A percentile compares a stretch with the other conserved stretches of the same genome.
Conservation (phyloP, 202 grass and related monocot genomes). For the Saccharum hybrid region DNA sequence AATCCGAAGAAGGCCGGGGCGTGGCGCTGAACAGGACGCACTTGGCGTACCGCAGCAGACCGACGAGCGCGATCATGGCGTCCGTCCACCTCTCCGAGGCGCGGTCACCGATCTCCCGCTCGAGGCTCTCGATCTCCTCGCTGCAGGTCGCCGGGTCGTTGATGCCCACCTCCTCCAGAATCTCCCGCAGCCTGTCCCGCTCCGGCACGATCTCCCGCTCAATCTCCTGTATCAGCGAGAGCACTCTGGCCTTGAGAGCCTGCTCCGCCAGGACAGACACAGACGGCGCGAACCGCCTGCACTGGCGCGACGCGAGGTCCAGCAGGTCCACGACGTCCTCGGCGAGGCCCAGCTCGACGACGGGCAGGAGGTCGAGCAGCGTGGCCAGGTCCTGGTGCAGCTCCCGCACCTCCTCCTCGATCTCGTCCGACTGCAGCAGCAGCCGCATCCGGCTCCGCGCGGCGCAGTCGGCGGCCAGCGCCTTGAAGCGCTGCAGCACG, state of each 20-base stretch:
- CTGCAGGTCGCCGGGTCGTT: conserved; percentile 65
- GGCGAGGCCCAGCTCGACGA: conserved; percentile 63
- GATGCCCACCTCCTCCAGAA: conserved; percentile 67
- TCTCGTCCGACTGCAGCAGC: conserved; percentile 67
- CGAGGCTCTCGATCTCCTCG: conserved; percentile 76
- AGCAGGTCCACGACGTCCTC: conserved; percentile 75
- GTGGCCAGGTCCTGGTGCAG: conserved; percentile 80
- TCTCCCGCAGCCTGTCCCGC: conserved; percentile 54
- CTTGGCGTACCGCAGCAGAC: conserved; percentile 81
- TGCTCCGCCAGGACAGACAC: conserved; percentile 31
- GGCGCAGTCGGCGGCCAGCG: conserved; percentile 57
- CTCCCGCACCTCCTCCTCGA: conserved; percentile 67
- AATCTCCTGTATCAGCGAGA: conserved; percentile 65
- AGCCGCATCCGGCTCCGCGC: conserved; percentile 71
- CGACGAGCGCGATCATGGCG: conserved; percentile 81
- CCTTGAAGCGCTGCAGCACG: conserved; percentile 83
- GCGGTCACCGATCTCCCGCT: conserved; percentile 82
- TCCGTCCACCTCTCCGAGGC: conserved; percentile 66
- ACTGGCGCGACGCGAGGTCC: conserved; percentile 71
- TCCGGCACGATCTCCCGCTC: conserved; percentile 83
- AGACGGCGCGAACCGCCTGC: conserved; percentile 52
- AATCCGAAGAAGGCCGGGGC: conserved; percentile 51
- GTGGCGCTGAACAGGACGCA: conserved; percentile 87
- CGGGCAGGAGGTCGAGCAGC: conserved; percentile 77
- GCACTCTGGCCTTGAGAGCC: conserved; percentile 59